phyloP scores from a whole-genome alignment of 768 basidiomycete genomes.

The Mycena maculata region DNA sequence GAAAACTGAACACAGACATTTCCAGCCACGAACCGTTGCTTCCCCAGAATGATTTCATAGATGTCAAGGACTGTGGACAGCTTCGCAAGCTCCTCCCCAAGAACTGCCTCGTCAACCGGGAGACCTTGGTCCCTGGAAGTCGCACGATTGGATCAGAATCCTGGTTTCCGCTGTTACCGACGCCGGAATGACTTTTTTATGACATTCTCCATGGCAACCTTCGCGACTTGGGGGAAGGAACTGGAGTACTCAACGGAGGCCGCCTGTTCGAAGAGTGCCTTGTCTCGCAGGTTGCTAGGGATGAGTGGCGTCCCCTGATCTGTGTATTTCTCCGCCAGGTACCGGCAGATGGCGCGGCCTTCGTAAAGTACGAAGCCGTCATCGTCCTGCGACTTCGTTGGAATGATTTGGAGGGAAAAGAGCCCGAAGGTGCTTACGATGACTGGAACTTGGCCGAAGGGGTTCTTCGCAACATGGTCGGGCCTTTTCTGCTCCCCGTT shows the following conservation, averaged over 20 bases:
- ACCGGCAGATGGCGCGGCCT: background rate
- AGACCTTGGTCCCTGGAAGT: constrained; percentile 30
- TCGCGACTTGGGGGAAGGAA: background rate
- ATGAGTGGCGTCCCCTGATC: background rate
- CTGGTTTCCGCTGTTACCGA: background rate
- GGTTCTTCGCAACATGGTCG: background rate
- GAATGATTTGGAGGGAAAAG: background rate
- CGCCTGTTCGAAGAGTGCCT: constrained; percentile 1
- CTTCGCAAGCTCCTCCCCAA: constrained; percentile 31
- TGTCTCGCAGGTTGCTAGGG: background rate
- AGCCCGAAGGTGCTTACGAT: too few relatives aligned
- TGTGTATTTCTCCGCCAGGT: constrained; percentile 5
- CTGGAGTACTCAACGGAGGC: background rate
- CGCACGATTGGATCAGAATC: too few relatives aligned
- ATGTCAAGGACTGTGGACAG: constrained; percentile 50
- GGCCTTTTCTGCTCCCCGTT: background rate
- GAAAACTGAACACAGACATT: constrained; percentile 46
- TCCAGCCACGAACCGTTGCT: constrained; percentile 55
- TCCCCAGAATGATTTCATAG: constrained; percentile 58
- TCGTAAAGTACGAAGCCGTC: constrained; percentile 1
- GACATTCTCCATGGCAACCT: background rate
- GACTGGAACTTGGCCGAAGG: constrained; percentile 6
- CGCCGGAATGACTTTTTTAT: background rate
- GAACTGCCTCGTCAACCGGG: constrained; percentile 45
- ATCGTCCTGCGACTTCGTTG: background rate